Base-by-base conservation (phyloP, 2,329 filamentous ascomycete species). In the Calcarisporium arbuscula region DNA sequence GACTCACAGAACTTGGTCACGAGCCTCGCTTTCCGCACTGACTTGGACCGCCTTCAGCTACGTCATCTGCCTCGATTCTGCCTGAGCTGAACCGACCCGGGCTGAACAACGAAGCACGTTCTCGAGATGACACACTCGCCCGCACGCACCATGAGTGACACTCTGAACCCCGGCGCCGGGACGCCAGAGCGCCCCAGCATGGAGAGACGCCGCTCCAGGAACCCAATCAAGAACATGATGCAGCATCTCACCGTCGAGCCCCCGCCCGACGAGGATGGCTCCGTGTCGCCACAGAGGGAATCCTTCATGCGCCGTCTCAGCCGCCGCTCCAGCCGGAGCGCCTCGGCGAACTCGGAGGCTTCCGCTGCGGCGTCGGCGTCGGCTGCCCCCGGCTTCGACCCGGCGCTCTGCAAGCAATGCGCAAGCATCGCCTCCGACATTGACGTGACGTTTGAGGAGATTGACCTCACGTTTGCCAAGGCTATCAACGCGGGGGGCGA, bases 151-250 rank as follows among this genome's bases (percentile, higher is more conserved):
- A 57, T 58, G 55, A 44, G 54, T 14, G 52, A 57, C 29, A 49
- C 38, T 16, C 40, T 57, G 36, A 51, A 50, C 14, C 50, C 43
- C 14, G 30, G 45, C 14, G 44, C 45, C 12, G 44, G 32, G 47
- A 48, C 26, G 40, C 40, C 35, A 27, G 39, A 39, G 27, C 26
- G 36, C 26, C 50, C 49, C 28, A 43, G 40, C 32, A 34, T 53
- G 2, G 49, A 53, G 45, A 52, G 54, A 23, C 53, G 55, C 22
- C 47, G 56, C 17, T 60, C 55, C 31, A 53, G 49, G 46, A 59
- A 59, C 39, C 55, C 55, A 32, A 45, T 60, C 30, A 52, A 48
- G 32, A 58, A 51, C 37, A 59, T 60, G 53, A 59, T 60, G 50
- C 55, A 58, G 40, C 56, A 60, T 37, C 54, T 60, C 30, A 57